phyloP scores from a whole-genome alignment of 169 alveolate genomes.

The Amoebophrya sp. region DNA sequence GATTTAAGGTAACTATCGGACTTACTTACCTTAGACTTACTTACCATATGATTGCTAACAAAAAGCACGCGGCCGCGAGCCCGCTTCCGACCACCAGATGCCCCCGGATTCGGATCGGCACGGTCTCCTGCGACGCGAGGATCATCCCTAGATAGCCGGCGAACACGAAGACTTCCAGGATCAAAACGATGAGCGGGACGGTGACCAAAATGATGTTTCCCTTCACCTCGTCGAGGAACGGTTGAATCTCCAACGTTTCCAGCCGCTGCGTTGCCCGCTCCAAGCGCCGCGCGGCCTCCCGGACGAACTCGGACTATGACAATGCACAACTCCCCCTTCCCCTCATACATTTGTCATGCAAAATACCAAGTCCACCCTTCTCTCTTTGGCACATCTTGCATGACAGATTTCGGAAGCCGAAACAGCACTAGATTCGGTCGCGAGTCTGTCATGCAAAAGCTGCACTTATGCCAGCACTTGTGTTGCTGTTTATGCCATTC shows the following conservation, averaged over 20 bases:
- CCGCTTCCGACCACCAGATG: neutral
- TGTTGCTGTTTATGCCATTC: too few species aligned
- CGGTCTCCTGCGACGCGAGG: neutral
- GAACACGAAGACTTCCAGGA: neutral
- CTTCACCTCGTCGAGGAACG: neutral
- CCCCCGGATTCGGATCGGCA: neutral
- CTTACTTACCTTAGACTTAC: too few species aligned
- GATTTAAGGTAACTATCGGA: too few species aligned
- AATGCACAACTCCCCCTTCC: too few species aligned
- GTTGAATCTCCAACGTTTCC: neutral
- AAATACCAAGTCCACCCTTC: too few species aligned
- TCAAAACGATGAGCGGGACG: neutral
- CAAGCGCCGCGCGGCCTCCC: neutral
- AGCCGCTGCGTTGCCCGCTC: neutral
- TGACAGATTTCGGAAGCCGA: too few species aligned
- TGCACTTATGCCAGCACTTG: too few species aligned
- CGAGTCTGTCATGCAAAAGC: too few species aligned
- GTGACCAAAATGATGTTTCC: neutral
- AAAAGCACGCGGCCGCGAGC: neutral
- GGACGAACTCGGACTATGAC: too few species aligned
- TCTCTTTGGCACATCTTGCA: too few species aligned
- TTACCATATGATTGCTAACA: neutral
- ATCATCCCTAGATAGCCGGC: neutral
- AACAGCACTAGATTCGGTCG: too few species aligned
- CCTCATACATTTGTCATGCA: too few species aligned